A percentile compares a stretch with the other conserved stretches of the same genome.
These are phyloP conservation scores for Fusarium sp. DNA, from an alignment of 2,329 filamentous ascomycete genomes.

Conservation along the genomic window DNA sequence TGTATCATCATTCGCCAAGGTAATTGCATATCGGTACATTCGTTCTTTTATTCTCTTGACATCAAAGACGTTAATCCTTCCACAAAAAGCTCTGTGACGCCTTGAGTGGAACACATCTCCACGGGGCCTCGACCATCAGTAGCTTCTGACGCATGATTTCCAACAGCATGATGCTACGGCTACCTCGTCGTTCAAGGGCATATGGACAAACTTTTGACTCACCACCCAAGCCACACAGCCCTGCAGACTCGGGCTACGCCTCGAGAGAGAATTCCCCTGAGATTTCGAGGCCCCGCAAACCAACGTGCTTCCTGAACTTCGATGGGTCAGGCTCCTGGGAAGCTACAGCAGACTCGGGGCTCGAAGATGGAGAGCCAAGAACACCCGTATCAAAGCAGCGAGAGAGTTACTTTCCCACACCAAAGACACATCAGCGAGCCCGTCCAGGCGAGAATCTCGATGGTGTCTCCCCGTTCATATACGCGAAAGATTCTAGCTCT, in stretches of 20 bases:
- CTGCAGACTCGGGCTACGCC: constrained; percentile 47
- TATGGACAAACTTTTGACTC: constrained; percentile 9
- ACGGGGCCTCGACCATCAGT: neutral
- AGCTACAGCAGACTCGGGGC: neutral
- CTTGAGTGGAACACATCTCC: neutral
- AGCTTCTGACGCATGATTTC: neutral
- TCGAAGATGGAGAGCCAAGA: constrained; percentile 10
- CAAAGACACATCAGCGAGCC: constrained; percentile 7
- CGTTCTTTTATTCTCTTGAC: constrained; percentile 29
- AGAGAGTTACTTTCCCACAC: neutral
- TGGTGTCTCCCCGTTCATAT: constrained; percentile 32
- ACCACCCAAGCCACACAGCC: constrained; percentile 25
- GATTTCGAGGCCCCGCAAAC: constrained; percentile 3
- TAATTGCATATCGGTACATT: constrained; percentile 33
- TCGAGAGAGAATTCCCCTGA: constrained; percentile 39
- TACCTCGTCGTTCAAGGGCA: constrained; percentile 16
- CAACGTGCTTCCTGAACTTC: constrained; percentile 15
- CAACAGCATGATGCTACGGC: constrained; percentile 23
- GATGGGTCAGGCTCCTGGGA: constrained; percentile 35
- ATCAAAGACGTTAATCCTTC: neutral
- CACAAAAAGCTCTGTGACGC: neutral
- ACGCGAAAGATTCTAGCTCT: neutral
- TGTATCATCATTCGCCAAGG: constrained; percentile 22
- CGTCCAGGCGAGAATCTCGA: constrained; percentile 1
- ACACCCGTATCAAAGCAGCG: neutral